phyloP scores from a whole-genome alignment of 2,329 filamentous ascomycete species.

The Pyricularia sp. region DNA sequence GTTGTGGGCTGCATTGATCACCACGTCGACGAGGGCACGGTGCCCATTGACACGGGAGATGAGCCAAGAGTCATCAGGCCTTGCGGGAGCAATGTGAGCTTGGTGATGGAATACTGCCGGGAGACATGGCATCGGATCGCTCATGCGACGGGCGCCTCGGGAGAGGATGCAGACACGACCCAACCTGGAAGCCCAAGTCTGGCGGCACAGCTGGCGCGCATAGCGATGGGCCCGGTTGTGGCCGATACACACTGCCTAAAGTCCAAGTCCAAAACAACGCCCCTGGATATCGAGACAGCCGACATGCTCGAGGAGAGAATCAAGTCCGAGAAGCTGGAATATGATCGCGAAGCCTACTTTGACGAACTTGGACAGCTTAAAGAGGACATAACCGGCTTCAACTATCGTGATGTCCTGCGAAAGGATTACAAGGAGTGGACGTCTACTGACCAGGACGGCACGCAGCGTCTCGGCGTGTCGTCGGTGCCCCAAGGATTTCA shows the following conservation, averaged over 20 bases:
- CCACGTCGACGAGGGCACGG: constrained; percentile 59
- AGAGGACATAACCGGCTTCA: constrained; percentile 52
- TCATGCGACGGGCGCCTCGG: constrained; percentile 26
- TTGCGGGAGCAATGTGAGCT: constrained; percentile 63
- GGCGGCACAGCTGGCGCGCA: constrained; percentile 46
- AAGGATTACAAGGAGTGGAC: constrained; percentile 82
- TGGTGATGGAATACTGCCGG: constrained; percentile 53
- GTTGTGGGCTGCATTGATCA: constrained; percentile 68
- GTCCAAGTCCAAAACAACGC: constrained; percentile 54
- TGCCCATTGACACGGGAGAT: constrained; percentile 33
- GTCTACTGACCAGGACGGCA: constrained; percentile 27
- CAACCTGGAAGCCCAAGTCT: background rate
- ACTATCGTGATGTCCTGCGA: constrained; percentile 57
- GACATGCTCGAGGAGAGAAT: constrained; percentile 40
- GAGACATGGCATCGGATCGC: constrained; percentile 46
- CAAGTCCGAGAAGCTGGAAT: constrained; percentile 18
- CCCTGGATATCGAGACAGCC: constrained; percentile 49
- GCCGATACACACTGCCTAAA: constrained; percentile 63
- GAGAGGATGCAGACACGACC: constrained; percentile 13
- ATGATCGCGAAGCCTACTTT: constrained; percentile 48
- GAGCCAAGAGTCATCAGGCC: constrained; percentile 53
- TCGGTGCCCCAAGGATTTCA: constrained; percentile 52
- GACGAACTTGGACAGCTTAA: constrained; percentile 54
- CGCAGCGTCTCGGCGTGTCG: constrained; percentile 55
- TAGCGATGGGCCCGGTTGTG: constrained; percentile 62